A percentile compares a stretch with the other conserved stretches of the same genome.
phyloP scores from a whole-genome alignment of 805 yeast genomes.

The Starmerella ratchasimensis region DNA sequence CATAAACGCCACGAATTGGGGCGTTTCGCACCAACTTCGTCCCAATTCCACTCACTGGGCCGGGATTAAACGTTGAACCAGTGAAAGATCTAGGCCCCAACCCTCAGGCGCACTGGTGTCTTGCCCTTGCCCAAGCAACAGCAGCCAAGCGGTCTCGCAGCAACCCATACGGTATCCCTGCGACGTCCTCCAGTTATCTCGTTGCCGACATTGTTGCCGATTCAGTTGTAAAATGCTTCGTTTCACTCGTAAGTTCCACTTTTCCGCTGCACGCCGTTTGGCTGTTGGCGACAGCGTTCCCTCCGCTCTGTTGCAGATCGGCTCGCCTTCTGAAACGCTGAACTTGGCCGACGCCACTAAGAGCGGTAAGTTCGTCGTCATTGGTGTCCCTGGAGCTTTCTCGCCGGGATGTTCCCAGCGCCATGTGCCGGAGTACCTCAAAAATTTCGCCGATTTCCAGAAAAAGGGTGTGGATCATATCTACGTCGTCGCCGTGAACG shows the following conservation, averaged over 20 bases:
- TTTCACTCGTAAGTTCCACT: slow-evolving; percentile 15
- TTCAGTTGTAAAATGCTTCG: neutral
- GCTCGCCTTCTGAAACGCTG: slow-evolving; percentile 51
- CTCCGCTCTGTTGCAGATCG: slow-evolving; percentile 38
- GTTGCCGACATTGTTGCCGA: no score
- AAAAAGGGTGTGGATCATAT: slow-evolving; percentile 53
- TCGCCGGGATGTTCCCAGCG: slow-evolving; percentile 64
- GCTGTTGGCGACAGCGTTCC: slow-evolving; percentile 53
- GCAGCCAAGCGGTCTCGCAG: no score
- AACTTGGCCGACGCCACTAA: slow-evolving; percentile 38
- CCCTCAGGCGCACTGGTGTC: no score
- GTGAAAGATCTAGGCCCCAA: no score
- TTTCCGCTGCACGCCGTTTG: slow-evolving; percentile 25
- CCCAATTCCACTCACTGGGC: no score
- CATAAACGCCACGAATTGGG: no score
- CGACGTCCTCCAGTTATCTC: no score
- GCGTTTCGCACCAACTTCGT: no score
- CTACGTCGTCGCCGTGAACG: slow-evolving; percentile 68
- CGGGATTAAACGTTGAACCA: no score
- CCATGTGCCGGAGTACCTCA: slow-evolving; percentile 64
- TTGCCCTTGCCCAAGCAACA: no score
- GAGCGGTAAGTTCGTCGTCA: slow-evolving; percentile 39
- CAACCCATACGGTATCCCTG: no score
- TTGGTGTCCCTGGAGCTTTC: slow-evolving; percentile 65
- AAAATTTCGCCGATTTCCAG: slow-evolving; percentile 37